phyloP scores from a whole-genome alignment of 2,329 filamentous ascomycete genomes.

The Metarhizium guizhouense region DNA sequence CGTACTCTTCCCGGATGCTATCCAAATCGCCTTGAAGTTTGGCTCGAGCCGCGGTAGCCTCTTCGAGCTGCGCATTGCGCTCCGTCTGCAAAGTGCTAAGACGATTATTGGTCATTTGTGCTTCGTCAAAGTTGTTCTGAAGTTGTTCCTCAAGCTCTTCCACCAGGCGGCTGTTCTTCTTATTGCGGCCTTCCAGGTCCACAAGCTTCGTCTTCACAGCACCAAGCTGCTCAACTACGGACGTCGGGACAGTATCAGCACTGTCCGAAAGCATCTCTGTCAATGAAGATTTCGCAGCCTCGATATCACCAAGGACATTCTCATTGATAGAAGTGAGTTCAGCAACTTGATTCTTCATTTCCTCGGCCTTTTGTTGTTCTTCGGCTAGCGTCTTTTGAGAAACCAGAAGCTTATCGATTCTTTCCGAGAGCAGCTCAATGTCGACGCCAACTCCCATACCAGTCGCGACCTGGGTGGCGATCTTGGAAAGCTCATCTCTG shows the following conservation, averaged over 20 bases:
- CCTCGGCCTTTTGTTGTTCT: slow-evolving; percentile 49
- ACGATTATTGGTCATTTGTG: slow-evolving; percentile 75
- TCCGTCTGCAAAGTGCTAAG: slow-evolving; percentile 74
- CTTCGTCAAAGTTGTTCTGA: slow-evolving; percentile 89
- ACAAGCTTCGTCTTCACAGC: slow-evolving; percentile 57
- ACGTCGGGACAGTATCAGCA: slow-evolving; percentile 31
- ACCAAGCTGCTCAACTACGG: slow-evolving; percentile 46
- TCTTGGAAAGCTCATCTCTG: slow-evolving; percentile 55
- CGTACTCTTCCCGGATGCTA: slow-evolving; percentile 58
- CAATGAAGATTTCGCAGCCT: slow-evolving; percentile 47
- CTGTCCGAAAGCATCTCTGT: slow-evolving; percentile 44
- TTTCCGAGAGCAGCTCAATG: slow-evolving; percentile 57
- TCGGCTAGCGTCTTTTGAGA: slow-evolving; percentile 50
- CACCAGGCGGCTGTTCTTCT: slow-evolving; percentile 85
- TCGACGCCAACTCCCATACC: slow-evolving; percentile 54
- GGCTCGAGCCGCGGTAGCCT: slow-evolving; percentile 57
- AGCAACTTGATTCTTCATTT: slow-evolving; percentile 45
- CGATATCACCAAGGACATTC: slow-evolving; percentile 52
- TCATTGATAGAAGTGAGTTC: slow-evolving; percentile 52
- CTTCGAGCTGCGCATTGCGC: slow-evolving; percentile 66
- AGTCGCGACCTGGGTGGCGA: slow-evolving; percentile 54
- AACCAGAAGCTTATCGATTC: slow-evolving; percentile 47
- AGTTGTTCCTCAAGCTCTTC: slow-evolving; percentile 97
- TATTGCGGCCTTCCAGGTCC: slow-evolving; percentile 60
- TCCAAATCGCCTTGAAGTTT: slow-evolving; percentile 63